These are phyloP conservation scores for Suillus spraguei DNA, from an alignment of 768 basidiomycete species.

Conservation along the genomic window DNA sequence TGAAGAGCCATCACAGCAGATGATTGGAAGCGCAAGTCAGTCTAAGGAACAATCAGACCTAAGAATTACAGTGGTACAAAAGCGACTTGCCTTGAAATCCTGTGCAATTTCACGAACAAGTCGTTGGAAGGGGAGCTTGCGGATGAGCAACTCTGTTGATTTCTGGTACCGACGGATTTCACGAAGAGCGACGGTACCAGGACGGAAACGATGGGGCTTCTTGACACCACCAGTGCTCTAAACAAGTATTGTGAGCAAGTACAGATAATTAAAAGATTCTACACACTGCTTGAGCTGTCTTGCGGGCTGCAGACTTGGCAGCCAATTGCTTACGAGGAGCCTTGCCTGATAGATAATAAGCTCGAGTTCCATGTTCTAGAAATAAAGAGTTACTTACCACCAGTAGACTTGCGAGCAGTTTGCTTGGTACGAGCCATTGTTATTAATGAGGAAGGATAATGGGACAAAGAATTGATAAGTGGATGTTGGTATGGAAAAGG, in stretches of 20 bases:
- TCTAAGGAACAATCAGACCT: conserved; percentile 38
- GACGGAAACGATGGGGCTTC: conserved; percentile 88
- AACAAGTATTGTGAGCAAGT: conserved; percentile 36
- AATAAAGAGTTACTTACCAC: conserved; percentile 45
- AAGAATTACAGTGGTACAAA: too few relatives aligned
- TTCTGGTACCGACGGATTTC: conserved; percentile 90
- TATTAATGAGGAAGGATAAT: not conserved
- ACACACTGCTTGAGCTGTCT: conserved; percentile 50
- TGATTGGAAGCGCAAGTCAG: conserved; percentile 87
- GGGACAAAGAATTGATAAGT: conserved; percentile 3
- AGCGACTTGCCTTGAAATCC: conserved; percentile 74
- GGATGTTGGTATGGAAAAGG: conserved; percentile 9
- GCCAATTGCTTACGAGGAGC: conserved; percentile 76
- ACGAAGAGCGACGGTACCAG: conserved; percentile 86
- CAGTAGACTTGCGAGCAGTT: conserved; percentile 77
- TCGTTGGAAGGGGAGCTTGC: conserved; percentile 89
- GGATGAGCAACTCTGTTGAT: conserved; percentile 83
- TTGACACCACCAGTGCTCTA: conserved; percentile 84
- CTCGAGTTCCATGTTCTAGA: not conserved
- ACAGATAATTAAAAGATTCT: conserved; percentile 2
- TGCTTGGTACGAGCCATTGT: conserved; percentile 77
- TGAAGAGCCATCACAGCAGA: conserved; percentile 87
- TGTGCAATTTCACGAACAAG: conserved; percentile 89
- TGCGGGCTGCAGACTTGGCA: conserved; percentile 62
- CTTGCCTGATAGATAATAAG: conserved; percentile 41